Evolutionary conservation across 257 asterid genomes (phyloP).

Genomic region (Mitragyna speciosa): DNA sequence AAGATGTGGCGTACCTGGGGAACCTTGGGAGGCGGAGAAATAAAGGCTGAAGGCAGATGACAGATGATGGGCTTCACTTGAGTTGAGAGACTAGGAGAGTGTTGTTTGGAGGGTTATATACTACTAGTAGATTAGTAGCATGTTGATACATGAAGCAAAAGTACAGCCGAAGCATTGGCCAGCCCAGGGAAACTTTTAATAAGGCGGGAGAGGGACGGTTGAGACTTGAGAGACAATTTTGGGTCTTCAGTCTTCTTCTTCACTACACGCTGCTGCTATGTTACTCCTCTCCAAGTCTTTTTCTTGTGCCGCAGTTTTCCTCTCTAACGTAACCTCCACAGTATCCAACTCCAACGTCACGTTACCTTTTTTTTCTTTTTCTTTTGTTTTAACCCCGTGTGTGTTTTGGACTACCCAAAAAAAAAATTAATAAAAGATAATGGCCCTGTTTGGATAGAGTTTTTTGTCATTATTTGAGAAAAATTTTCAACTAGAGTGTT

Average conservation of each 20-base stretch:
- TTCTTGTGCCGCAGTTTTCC: constrained; percentile 14
- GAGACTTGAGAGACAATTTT: too few species aligned
- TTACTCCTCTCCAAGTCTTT: background rate
- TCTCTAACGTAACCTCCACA: constrained; percentile 21
- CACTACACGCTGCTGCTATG: too few species aligned
- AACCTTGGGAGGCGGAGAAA: background rate
- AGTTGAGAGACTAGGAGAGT: background rate
- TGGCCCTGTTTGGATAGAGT: too few species aligned
- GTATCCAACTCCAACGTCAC: background rate
- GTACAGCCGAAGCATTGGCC: background rate
- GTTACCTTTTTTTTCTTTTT: constrained; percentile 18
- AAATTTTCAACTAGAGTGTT: too few species aligned
- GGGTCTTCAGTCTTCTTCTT: too few species aligned
- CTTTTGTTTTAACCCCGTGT: background rate
- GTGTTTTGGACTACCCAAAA: too few species aligned
- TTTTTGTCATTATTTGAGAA: too few species aligned
- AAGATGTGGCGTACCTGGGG: too few species aligned
- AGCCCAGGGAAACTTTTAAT: background rate
- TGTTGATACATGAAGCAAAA: background rate
- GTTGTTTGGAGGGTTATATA: too few species aligned
- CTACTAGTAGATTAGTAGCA: background rate
- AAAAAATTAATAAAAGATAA: too few species aligned
- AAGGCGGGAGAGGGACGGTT: background rate
- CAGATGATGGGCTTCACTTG: background rate
- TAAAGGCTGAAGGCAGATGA: background rate